Conservation (phyloP, 164 flowering plant species). For the Tinospora cordifolia region DNA sequence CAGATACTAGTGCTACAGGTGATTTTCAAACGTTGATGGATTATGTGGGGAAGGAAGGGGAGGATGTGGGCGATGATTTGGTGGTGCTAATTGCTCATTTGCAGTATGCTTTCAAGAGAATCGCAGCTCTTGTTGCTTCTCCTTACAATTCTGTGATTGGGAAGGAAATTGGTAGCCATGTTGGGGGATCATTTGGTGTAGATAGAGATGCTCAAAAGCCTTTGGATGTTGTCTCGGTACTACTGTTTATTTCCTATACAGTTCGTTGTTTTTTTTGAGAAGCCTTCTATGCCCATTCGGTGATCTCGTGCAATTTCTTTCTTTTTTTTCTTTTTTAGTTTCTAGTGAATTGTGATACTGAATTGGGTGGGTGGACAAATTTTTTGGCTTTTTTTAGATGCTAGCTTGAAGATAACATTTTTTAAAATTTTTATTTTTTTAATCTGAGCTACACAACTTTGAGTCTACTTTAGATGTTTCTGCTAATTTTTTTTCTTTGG, state of each 20-base stretch:
- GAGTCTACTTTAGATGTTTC: no score
- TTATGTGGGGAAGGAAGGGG: slow-evolving; percentile 57
- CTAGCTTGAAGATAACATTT: not conserved
- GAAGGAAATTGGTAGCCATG: slow-evolving; percentile 20
- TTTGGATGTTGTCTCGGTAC: slow-evolving; percentile 74
- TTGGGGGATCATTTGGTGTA: slow-evolving; percentile 18
- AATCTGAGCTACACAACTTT: no score
- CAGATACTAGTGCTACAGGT: slow-evolving; percentile 3
- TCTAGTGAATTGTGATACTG: not conserved
- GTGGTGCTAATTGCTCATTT: slow-evolving; percentile 60
- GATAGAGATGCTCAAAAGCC: slow-evolving; percentile 85
- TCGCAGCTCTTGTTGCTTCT: slow-evolving; percentile 83
- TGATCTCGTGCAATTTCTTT: no score
- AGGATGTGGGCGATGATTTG: slow-evolving; percentile 65
- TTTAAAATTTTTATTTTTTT: no score
- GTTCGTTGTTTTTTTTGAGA: not conserved
- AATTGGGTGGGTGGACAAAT: not conserved
- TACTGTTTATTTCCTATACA: slow-evolving; percentile 15
- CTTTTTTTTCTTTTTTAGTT: no score
- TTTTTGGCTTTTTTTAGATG: not conserved
- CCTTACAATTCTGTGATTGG: slow-evolving; percentile 59
- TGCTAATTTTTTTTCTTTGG: no score
- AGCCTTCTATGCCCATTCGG: not conserved
- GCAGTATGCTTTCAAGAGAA: slow-evolving; percentile 83
- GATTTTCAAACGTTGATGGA: slow-evolving; percentile 53